Conservation (phyloP, 2,329 filamentous ascomycete species). For the Fusarium abutilonis region DNA sequence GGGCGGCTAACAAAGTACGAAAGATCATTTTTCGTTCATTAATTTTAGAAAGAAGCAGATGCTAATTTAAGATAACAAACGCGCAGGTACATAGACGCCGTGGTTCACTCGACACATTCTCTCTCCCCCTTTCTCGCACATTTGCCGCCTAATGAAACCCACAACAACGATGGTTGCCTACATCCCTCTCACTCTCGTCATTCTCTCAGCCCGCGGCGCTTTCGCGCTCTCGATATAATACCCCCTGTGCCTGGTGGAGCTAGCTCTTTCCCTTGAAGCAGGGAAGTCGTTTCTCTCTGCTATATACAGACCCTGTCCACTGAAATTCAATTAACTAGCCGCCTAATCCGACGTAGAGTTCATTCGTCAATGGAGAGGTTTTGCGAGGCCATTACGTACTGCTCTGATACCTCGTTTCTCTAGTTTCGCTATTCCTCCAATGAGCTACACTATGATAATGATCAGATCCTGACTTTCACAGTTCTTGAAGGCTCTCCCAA, state of each 20-base stretch:
- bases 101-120: background rate
- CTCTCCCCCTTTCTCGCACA: background rate
- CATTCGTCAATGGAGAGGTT: background rate
- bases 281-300: conserved; percentile 9
- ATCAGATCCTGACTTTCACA: background rate
- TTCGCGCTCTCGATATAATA: conserved; percentile 10
- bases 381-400: conserved; percentile 5
- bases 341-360: background rate
- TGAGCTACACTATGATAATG: background rate
- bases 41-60: background rate
- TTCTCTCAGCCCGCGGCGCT: background rate
- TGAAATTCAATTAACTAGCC: background rate
- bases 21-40: background rate
- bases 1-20: background rate
- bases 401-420: conserved; percentile 2
- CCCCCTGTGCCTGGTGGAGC: conserved; percentile 7
- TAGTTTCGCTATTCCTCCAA: background rate
- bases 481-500: background rate
- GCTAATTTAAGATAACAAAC: conserved; percentile 5
- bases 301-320: background rate
- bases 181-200: background rate
- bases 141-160: too few species aligned
- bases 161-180: background rate
- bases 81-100: conserved; percentile 12
- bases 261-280: conserved; percentile 5